These are phyloP conservation scores for Aspergillus quadricinctus DNA, from an alignment of 2,329 filamentous ascomycete genomes.

Conservation along the genomic window DNA sequence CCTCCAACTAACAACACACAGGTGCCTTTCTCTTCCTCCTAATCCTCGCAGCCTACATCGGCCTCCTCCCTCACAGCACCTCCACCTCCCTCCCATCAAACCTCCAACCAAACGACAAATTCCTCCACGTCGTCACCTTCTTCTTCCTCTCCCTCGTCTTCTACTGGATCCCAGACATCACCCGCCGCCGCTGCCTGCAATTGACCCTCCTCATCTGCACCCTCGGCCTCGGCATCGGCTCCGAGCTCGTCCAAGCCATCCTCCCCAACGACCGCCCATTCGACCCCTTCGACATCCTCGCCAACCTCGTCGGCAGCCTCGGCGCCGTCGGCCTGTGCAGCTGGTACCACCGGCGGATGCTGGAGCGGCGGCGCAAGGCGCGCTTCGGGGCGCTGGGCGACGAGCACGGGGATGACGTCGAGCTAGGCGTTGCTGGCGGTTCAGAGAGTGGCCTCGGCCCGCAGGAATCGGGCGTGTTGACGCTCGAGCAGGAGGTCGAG, in stretches of 20 bases:
- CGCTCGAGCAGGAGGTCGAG: conserved; percentile 77
- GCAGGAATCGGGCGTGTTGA: conserved; percentile 64
- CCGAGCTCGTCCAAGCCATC: conserved; percentile 55
- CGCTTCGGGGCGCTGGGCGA: conserved; percentile 67
- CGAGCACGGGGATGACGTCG: conserved; percentile 57
- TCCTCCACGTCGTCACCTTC: conserved; percentile 81
- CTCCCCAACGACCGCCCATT: conserved; percentile 68
- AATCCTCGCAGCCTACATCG: conserved; percentile 71
- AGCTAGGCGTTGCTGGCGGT: conserved; percentile 55
- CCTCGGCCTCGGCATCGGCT: conserved; percentile 52
- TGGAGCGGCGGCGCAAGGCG: conserved; percentile 74
- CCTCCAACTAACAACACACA: conserved; percentile 32
- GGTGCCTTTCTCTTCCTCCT: conserved; percentile 65
- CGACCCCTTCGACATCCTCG: conserved; percentile 80
- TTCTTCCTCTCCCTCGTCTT: conserved; percentile 79
- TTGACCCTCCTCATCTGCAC: conserved; percentile 80
- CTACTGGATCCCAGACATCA: conserved; percentile 96
- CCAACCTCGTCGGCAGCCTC: conserved; percentile 77
- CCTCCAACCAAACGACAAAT: conserved; percentile 76
- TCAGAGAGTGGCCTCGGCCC: conserved; percentile 45
- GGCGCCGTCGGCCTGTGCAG: conserved; percentile 68
- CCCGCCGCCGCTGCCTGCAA: conserved; percentile 77
- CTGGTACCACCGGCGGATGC: conserved; percentile 94
- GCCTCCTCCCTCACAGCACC: conserved; percentile 58
- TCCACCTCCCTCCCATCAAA: conserved; percentile 38